Evolutionary conservation across 768 basidiomycete genomes (phyloP).

Genomic region (Rhodotorula sphaerocarpa): DNA sequence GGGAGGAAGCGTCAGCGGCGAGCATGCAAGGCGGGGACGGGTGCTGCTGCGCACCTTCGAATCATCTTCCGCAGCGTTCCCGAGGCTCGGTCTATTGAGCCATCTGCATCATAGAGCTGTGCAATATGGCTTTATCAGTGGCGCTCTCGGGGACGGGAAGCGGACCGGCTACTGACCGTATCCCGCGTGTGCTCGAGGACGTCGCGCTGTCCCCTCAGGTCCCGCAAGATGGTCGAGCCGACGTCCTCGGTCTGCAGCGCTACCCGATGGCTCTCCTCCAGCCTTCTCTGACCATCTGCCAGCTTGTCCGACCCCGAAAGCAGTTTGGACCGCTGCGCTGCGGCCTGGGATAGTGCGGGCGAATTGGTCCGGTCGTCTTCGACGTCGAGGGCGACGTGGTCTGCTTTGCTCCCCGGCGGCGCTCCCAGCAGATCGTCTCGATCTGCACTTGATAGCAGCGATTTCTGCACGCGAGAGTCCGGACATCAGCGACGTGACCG

Average conservation of each 20-base stretch:
- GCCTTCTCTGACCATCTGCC: constrained; percentile 71
- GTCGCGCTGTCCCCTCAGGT: constrained; percentile 76
- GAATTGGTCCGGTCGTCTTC: constrained; percentile 56
- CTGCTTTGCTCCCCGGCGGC: constrained; percentile 43
- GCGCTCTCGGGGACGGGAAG: background rate
- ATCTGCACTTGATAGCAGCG: constrained; percentile 60
- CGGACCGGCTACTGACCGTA: constrained; percentile 53
- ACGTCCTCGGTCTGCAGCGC: constrained; percentile 95
- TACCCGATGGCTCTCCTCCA: constrained; percentile 83
- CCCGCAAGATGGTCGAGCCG: constrained; percentile 81
- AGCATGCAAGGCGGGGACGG: constrained; percentile 20
- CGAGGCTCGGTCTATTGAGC: constrained; percentile 80
- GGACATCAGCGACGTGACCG: too few species aligned
- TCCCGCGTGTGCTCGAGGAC: constrained; percentile 88
- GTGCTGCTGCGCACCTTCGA: constrained; percentile 63
- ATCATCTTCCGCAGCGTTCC: constrained; percentile 93
- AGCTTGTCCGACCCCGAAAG: constrained; percentile 68
- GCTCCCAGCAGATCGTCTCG: constrained; percentile 66
- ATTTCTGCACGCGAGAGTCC: constrained; percentile 50
- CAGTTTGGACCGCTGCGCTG: constrained; percentile 67
- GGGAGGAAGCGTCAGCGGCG: background rate
- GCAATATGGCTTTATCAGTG: background rate
- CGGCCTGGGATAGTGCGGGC: constrained; percentile 49
- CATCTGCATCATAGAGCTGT: constrained; percentile 77
- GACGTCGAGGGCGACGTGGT: constrained; percentile 28